Evolutionary conservation across 495 filamentous ascomycete genomes (phyloP).

Genomic region (Hypoxylon rickii): DNA sequence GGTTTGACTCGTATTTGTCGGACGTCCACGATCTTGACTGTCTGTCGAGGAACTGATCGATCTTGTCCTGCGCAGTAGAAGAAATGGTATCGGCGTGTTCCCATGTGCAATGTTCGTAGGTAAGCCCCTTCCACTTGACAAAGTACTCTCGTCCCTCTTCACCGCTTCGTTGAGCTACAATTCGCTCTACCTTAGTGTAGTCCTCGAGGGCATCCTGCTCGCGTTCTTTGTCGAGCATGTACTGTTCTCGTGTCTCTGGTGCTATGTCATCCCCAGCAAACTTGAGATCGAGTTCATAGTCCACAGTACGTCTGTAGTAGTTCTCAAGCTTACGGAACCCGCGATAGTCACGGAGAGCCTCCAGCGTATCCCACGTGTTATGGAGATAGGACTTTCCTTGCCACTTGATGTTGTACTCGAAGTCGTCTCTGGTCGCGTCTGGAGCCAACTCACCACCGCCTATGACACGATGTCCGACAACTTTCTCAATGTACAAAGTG

Average conservation of each 20-base stretch:
- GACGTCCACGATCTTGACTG: constrained; percentile 75
- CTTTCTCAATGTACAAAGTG: constrained; percentile 81
- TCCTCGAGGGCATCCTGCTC: constrained; percentile 82
- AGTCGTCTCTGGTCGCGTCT: constrained; percentile 74
- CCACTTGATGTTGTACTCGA: constrained; percentile 97
- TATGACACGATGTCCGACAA: constrained; percentile 82
- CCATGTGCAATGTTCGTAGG: constrained; percentile 94
- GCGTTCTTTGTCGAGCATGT: constrained; percentile 84
- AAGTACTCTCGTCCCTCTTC: constrained; percentile 82
- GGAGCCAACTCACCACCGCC: constrained; percentile 64
- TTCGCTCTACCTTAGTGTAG: constrained; percentile 86
- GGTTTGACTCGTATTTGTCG: constrained; percentile 72
- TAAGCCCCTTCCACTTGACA: constrained; percentile 90
- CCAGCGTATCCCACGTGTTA: constrained; percentile 87
- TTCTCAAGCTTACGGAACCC: constrained; percentile 90
- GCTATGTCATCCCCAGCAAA: constrained; percentile 70
- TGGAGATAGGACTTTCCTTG: constrained; percentile 93
- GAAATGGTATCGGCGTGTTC: constrained; percentile 76
- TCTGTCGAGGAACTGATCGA: constrained; percentile 88
- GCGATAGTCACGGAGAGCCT: constrained; percentile 61
- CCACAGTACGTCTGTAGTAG: constrained; percentile 82
- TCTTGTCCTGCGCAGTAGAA: constrained; percentile 77
- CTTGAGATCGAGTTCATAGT: constrained; percentile 70
- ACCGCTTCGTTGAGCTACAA: constrained; percentile 78
- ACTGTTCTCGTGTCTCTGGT: constrained; percentile 88